Base-by-base conservation (phyloP, 768 basidiomycete species). In the Lactifluus hygrophoroides region DNA sequence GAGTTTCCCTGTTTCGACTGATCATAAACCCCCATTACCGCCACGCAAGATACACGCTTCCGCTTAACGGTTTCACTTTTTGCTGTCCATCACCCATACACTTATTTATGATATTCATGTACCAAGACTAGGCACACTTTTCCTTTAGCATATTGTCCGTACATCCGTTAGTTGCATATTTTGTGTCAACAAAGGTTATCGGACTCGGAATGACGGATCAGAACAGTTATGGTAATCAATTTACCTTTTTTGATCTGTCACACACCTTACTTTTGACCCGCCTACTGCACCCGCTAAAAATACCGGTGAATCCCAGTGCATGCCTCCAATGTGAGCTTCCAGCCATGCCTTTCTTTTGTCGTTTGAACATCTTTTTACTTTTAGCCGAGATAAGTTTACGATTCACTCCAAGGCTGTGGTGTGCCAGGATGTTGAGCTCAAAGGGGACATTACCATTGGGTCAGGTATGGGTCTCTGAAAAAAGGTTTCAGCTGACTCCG, bases 401-500 rank as follows among this genome's bases (percentile, higher is more conserved):
- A 90, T 96, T 45, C 91, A 95, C 64, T 89, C 93, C 2, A 91
- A 85, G 68, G 88, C 92, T 6, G 80, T 95, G 48, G 88, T 97
- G 28, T 92, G 90, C 69, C 88, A 92, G 68, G 94, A 96, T 74
- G 90, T 91, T 30, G 94, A 97, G 62, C 78, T 98, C 65, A 90
- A 91, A 69, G 95, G 96, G 51, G 88, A 94, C 66, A 89, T 95
- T 54, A 94, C 93, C 19, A 88, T 99, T 57, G 94, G 93, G 27
- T 78, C 89, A 68, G 88, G 90, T 84, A 51, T 30, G 32, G 32
- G n/a, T n/a, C 42, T n/a, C 1, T 34, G 5, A 5, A 17, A 17
- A 43, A 6, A 19, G 21, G n/a, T 21, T 54, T 3, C 45, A 48
- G 37, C 21, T 55, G 34, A 5, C 42, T 13, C n/a, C 7, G 6